Base-by-base conservation (phyloP, 345 rosid species). In the Durio zibethinus region DNA sequence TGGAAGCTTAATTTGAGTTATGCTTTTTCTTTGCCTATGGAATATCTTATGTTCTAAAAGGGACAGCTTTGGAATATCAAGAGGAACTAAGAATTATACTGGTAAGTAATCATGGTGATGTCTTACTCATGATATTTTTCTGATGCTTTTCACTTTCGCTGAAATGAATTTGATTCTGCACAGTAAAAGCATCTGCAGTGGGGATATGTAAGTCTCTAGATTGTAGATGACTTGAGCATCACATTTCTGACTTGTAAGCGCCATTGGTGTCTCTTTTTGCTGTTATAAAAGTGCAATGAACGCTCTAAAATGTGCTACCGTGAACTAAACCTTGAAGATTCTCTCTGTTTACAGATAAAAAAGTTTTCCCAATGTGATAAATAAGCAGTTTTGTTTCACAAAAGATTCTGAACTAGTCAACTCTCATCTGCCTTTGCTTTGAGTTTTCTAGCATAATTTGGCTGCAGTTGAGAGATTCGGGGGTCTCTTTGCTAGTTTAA, bases 151-250 rank as follows among this genome's bases (percentile, higher is more conserved):
- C 33, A 4, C 45, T 56, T 40, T 52, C 7, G 20, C 59, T 64
- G 50, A 78, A 20, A 7, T 52, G 42, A 78, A 69, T 54, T 36
- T 62, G 79, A 54, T 82, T 59, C 63, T 71, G 66, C 75, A 33
- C 11, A 18, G 21, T 23, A n/a, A 63, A 29, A 27, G 29, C 27
- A 52, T 14, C 53, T 23, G 36, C 42, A 27, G 29, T 14, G 29
- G 18, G 71, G 29, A 20, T 65, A 66, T 68, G 71, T 36, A 25
- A 60, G 65, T 29, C 14, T 60, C 65, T 2, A 35, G 10, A 11
- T 59, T 59, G 36, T 10, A 57, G 31, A 57, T 57, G 31, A 23
- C 71, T 78, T 62, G 23, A 40, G 52, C 76, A 62, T 45, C 67
- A 29, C 67, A 16, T 43, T 60, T 59, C 38, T 0, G 18, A 57